Evolutionary conservation across 108 stramenopile genomes (phyloP).

Genomic region (Aurantiochytrium sp.): DNA sequence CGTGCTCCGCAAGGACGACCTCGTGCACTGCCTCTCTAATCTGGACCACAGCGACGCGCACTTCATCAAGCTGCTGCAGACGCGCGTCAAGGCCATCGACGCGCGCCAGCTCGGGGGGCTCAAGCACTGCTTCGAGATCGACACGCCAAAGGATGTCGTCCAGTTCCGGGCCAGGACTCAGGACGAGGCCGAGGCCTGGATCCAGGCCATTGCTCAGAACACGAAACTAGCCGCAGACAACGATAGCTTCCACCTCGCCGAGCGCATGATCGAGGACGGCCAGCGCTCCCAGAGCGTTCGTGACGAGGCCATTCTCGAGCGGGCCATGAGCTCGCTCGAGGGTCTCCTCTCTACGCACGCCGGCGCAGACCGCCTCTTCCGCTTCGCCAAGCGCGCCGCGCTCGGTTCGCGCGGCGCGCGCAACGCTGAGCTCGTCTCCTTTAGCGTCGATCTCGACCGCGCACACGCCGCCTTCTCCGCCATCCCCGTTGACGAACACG

Average conservation of each 20-base stretch:
- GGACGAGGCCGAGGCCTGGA: background rate
- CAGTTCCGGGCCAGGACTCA: background rate
- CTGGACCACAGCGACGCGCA: background rate
- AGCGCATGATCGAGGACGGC: slow-evolving; percentile 24
- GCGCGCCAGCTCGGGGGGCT: background rate
- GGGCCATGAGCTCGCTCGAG: background rate
- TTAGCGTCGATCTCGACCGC: background rate
- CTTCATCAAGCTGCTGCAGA: background rate
- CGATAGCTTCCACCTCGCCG: background rate
- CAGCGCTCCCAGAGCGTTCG: background rate
- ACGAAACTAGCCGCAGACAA: background rate
- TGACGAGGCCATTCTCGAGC: background rate
- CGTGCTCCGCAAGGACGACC: background rate
- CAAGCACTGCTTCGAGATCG: slow-evolving; percentile 23
- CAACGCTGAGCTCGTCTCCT: slow-evolving; percentile 7
- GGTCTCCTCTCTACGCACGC: background rate
- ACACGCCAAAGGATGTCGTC: background rate
- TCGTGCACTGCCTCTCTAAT: slow-evolving; percentile 8
- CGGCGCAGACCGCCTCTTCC: slow-evolving; percentile 17
- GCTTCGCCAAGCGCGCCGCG: slow-evolving; percentile 17
- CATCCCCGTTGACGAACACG: background rate
- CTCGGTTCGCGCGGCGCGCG: background rate
- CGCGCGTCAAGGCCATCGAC: background rate
- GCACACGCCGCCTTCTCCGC: background rate
- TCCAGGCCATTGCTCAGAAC: background rate